Evolutionary conservation across 306 rosid species (phyloP).

Genomic region (Cucumis hystrix): DNA sequence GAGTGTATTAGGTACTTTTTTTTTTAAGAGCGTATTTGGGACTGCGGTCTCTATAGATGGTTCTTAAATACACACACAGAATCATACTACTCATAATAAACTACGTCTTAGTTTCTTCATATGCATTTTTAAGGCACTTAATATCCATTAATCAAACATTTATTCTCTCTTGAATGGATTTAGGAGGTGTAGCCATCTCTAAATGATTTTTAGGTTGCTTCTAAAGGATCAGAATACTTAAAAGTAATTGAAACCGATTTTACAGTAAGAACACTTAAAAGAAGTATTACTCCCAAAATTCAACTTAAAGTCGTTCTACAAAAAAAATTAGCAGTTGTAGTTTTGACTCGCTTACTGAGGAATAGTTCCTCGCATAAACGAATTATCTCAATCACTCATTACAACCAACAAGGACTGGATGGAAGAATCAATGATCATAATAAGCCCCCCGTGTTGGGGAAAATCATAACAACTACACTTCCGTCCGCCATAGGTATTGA

Average conservation of each 20-base stretch:
- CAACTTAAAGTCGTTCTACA: neutral
- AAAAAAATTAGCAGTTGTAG: neutral
- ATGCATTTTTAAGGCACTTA: neutral
- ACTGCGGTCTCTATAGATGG: neutral
- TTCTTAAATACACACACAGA: neutral
- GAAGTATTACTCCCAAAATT: neutral
- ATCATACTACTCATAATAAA: neutral
- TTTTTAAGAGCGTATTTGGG: neutral
- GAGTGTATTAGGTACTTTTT: too few relatives aligned
- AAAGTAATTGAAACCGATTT: neutral
- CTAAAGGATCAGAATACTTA: neutral
- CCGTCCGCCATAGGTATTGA: neutral
- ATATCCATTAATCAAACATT: neutral
- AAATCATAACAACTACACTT: neutral
- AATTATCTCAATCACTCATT: neutral
- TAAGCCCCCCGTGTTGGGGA: neutral
- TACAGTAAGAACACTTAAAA: neutral
- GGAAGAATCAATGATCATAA: neutral
- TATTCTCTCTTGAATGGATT: neutral
- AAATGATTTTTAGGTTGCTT: neutral
- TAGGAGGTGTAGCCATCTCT: neutral
- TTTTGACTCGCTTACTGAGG: neutral
- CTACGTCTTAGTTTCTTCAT: neutral
- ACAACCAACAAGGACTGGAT: neutral
- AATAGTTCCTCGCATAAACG: neutral